Conservation (phyloP, 176 grass and related monocot species). For the Leersia perrieri region DNA sequence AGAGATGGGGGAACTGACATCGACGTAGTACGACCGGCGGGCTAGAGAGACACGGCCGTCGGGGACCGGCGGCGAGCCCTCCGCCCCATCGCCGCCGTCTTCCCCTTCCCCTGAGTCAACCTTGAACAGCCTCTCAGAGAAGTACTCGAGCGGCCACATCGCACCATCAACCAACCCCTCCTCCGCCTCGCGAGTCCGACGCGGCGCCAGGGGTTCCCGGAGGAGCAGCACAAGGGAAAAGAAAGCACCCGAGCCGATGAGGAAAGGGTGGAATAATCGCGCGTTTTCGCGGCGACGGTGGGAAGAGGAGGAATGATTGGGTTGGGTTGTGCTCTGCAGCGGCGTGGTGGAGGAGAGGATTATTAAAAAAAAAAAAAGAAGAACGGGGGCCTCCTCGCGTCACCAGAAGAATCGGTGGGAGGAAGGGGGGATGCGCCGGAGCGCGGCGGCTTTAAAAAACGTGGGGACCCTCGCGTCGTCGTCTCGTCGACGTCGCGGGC, state of each 20-base stretch:
- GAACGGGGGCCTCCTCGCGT: not conserved
- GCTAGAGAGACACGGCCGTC: slow-evolving; percentile 28
- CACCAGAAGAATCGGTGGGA: slow-evolving; percentile 31
- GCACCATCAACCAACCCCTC: slow-evolving; percentile 28
- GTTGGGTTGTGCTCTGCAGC: not conserved
- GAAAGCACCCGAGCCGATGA: not conserved
- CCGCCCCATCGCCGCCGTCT: slow-evolving; percentile 9
- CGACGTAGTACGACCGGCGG: slow-evolving; percentile 56
- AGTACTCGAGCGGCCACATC: slow-evolving; percentile 81
- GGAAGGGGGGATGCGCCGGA: slow-evolving; percentile 19
- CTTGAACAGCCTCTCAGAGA: slow-evolving; percentile 84
- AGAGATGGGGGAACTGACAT: slow-evolving; percentile 47
- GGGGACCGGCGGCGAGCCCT: not conserved
- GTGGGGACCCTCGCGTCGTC: not conserved
- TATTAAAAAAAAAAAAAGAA: slow-evolving; percentile 17
- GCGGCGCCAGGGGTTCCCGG: not conserved
- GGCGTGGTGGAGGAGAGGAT: not conserved
- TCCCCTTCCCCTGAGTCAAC: slow-evolving; percentile 53
- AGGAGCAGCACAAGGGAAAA: not conserved
- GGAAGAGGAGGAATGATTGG: slow-evolving; percentile 21
- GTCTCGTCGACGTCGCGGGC: no score
- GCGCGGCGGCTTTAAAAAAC: slow-evolving; percentile 32
- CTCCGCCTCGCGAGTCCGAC: not conserved
- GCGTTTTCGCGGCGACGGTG: slow-evolving; percentile 4
- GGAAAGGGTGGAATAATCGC: not conserved